phyloP scores from a whole-genome alignment of 768 basidiomycete genomes.

The Candolleomyces eurysporus region DNA sequence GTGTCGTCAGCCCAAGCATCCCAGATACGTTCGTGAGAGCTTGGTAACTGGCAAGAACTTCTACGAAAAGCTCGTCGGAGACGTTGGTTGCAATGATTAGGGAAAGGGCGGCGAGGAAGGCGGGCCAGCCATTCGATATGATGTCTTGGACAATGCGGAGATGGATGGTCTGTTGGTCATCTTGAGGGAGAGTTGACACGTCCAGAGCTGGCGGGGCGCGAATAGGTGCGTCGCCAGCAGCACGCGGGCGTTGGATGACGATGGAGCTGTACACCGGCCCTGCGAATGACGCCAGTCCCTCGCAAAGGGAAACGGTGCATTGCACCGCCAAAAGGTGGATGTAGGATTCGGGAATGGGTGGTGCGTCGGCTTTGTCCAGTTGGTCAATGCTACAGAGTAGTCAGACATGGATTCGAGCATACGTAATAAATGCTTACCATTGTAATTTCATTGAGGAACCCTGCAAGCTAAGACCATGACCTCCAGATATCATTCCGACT shows the following conservation, averaged over 20 bases:
- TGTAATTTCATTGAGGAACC: slow-evolving; percentile 84
- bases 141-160: slow-evolving; percentile 70
- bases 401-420: no score
- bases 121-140: slow-evolving; percentile 89
- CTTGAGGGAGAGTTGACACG: slow-evolving; percentile 46
- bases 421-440: no score
- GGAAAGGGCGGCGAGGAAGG: slow-evolving; percentile 84
- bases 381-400: slow-evolving; percentile 79
- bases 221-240: slow-evolving; percentile 61
- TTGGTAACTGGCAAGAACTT: slow-evolving; percentile 79
- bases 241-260: slow-evolving; percentile 61
- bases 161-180: slow-evolving; percentile 52
- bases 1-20: slow-evolving; percentile 81
- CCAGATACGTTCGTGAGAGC: slow-evolving; percentile 86
- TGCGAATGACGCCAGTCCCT: slow-evolving; percentile 76
- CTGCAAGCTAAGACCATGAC: slow-evolving; percentile 64
- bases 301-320: slow-evolving; percentile 81
- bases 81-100: slow-evolving; percentile 90
- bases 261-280: slow-evolving; percentile 74
- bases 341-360: slow-evolving; percentile 90
- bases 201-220: slow-evolving; percentile 77
- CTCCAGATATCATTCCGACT: slow-evolving; percentile 76
- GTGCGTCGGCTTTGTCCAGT: slow-evolving; percentile 95
- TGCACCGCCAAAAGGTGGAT: slow-evolving; percentile 91
- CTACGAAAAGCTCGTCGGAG: slow-evolving; percentile 88